Percentiles rank a stretch among this genome's conserved stretches.
Evolutionary conservation across 2,329 filamentous ascomycete species (phyloP).

Genomic region (Cladosporium colombiae): DNA sequence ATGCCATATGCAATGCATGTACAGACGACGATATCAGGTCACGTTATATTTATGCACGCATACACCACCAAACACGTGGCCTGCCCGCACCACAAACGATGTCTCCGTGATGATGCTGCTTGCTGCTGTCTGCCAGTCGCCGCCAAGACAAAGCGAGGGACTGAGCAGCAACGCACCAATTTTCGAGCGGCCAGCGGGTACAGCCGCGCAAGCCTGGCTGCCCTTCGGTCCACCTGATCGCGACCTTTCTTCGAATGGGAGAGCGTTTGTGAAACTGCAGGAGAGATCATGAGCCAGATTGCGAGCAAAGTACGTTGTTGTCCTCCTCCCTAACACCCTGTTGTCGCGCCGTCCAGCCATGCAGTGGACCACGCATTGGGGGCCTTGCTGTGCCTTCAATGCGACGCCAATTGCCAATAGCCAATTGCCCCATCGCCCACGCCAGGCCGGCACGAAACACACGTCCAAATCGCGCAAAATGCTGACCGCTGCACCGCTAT

Average conservation of each 20-base stretch:
- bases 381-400: conserved; percentile 15
- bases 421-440: conserved; percentile 3
- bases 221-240: conserved; percentile 17
- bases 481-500: conserved; percentile 22
- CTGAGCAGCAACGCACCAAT: background rate
- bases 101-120: background rate
- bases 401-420: conserved; percentile 22
- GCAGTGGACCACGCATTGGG: conserved; percentile 5
- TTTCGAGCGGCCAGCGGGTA: background rate
- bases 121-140: background rate
- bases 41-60: background rate
- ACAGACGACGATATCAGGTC: background rate
- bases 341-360: conserved; percentile 8
- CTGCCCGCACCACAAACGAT: background rate
- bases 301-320: conserved; percentile 30
- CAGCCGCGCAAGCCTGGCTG: conserved; percentile 9
- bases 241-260: conserved; percentile 19
- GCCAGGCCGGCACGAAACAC: background rate
- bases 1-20: background rate
- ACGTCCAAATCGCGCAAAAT: conserved; percentile 10
- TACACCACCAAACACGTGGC: background rate
- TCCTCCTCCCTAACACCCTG: conserved; percentile 8
- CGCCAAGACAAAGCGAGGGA: background rate
- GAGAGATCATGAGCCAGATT: conserved; percentile 27
- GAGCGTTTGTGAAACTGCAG: conserved; percentile 20